Evolutionary conservation across 1,284 basidiomycete species (phyloP).

Genomic region (Lentinula novae-zelandiae): DNA sequence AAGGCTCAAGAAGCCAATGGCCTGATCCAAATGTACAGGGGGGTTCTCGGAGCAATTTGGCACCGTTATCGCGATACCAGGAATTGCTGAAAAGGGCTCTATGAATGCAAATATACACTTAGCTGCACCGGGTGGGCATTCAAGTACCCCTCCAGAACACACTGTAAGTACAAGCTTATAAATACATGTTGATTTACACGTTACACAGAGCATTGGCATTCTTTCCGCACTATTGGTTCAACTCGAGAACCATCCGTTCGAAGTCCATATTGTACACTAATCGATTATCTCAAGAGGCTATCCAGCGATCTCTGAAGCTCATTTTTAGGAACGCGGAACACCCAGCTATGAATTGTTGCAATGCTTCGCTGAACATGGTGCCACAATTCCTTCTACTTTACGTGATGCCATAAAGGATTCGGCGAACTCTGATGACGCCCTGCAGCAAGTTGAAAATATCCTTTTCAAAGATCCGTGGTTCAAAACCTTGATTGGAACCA

Average conservation of each 20-base stretch:
- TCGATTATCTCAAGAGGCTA: no score
- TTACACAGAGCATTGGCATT: constrained; percentile 40
- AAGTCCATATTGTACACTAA: constrained; percentile 21
- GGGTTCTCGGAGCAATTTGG: constrained; percentile 22
- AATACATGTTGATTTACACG: background rate
- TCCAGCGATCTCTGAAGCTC: constrained; percentile 2
- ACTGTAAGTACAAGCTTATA: constrained; percentile 23
- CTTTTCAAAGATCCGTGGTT: constrained; percentile 23
- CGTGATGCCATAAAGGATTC: constrained; percentile 22
- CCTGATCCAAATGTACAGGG: constrained; percentile 10
- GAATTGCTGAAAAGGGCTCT: constrained; percentile 54
- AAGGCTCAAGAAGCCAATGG: no score
- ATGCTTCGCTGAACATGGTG: constrained; percentile 31
- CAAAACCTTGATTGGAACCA: constrained; percentile 40
- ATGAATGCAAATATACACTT: constrained; percentile 41
- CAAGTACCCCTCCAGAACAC: constrained; percentile 43
- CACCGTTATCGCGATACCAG: constrained; percentile 36
- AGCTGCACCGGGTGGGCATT: constrained; percentile 49
- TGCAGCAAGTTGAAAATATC: constrained; percentile 28
- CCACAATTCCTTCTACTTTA: constrained; percentile 27
- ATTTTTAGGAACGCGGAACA: constrained; percentile 19
- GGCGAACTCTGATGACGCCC: constrained; percentile 23
- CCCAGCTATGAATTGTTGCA: constrained; percentile 24
- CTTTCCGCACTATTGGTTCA: constrained; percentile 37
- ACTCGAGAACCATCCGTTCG: constrained; percentile 39